These are phyloP conservation scores for Neonectria faginata DNA, from an alignment of 2,329 filamentous ascomycete genomes.

Conservation along the genomic window DNA sequence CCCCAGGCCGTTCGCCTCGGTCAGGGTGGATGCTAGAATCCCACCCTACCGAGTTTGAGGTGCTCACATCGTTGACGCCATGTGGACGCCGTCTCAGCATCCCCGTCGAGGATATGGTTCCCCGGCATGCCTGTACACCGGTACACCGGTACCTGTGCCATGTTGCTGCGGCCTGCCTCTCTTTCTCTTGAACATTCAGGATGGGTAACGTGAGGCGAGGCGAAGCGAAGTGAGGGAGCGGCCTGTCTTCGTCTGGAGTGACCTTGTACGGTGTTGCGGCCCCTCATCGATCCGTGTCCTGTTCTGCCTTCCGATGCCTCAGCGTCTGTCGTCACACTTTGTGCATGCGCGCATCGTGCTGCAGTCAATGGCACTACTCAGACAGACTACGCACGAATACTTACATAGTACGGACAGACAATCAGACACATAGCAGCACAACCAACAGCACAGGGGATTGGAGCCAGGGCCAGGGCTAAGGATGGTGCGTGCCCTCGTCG, in stretches of 20 bases:
- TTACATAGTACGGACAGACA: not conserved
- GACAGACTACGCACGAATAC: no score
- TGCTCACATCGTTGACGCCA: conserved; percentile 37
- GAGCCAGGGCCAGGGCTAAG: conserved; percentile 12
- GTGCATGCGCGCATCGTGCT: conserved; percentile 4
- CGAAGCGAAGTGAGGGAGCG: conserved; percentile 20
- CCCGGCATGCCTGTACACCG: conserved; percentile 1
- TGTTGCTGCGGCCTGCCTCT: conserved; percentile 2
- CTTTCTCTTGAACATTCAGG: conserved; percentile 5
- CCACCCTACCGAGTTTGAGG: conserved; percentile 37
- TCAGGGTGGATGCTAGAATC: conserved; percentile 36
- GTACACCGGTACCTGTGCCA: not conserved
- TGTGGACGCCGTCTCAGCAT: conserved; percentile 33
- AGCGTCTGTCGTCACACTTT: conserved; percentile 5
- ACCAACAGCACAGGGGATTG: conserved; percentile 15
- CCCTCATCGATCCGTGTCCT: conserved; percentile 15
- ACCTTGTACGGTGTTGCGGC: conserved; percentile 5
- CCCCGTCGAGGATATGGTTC: conserved; percentile 21
- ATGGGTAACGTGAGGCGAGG: conserved; percentile 20
- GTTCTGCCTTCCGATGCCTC: conserved; percentile 3
- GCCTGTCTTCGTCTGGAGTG: conserved; percentile 12
- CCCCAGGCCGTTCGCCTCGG: conserved; percentile 11
- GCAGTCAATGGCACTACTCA: no score
- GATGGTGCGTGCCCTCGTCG: conserved; percentile 16
- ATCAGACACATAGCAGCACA: conserved; percentile 9